Evolutionary conservation across 768 basidiomycete species (phyloP), one percentile per base, ranked within the genome.

Genomic region (Lenzites betulinus): DNA sequence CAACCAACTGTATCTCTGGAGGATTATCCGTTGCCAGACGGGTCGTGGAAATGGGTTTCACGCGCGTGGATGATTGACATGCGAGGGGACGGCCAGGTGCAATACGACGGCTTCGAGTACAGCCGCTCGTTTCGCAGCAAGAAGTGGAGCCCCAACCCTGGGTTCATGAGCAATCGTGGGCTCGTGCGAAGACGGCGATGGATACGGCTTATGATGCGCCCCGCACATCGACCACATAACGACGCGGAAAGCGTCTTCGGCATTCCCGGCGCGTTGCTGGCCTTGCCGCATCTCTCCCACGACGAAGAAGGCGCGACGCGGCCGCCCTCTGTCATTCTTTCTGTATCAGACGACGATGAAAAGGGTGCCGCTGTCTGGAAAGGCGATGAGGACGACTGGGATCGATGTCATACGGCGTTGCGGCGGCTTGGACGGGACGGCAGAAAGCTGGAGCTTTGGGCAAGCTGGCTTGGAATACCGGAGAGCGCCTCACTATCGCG

Each of bases 1-100:
- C 83, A 86, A 63, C 81, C 85, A 0, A 80, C 81, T 3, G 77
- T 89, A 50, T 78, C 85, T 8, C 79, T 90, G 5, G 70, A 74
- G 3, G 80, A 81, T 56, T 93, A 88, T 66, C 88, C 88, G 9
- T 80, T 93, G 25, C 91, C 91, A 2, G 89, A 92, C 64, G 90
- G 89, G 23, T 82, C 79, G 22, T 93, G 92, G 92, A 81, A 75
- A 52, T 93, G 91, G 91, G 84, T 92, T 1, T 90, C 89, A 42
- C 82, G 82, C 43, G 73, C 81, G 7, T 93, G 91, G 91, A 89
- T 93, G 89, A 84, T 93, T 59, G 92, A 93, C 75, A 93, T 93
- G 91, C 88, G 88, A 42, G 83, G 85, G 28, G 85, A 89, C 23
- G 89, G 89, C 51, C 82, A 88, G 66, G 87, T 92, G 2, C 89